A percentile compares a stretch with the other conserved stretches of the same genome.
phyloP scores from a whole-genome alignment of 2,329 filamentous ascomycete species.

The Phialocephala subalpina region DNA sequence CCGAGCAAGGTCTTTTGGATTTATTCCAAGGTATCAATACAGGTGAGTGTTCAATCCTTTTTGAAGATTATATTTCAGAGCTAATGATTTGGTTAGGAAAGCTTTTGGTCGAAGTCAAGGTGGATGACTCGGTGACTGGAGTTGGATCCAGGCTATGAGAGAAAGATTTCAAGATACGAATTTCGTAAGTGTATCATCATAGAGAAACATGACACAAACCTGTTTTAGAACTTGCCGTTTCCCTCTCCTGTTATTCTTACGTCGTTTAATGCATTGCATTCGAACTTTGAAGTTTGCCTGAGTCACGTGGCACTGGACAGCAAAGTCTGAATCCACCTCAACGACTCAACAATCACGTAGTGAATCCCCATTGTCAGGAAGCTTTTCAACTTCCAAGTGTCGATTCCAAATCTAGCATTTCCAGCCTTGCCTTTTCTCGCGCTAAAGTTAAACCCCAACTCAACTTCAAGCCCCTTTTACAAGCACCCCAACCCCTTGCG shows the following conservation, averaged over 20 bases:
- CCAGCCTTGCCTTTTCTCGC: background rate
- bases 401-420: background rate
- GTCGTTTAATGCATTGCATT: too few relatives aligned
- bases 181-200: constrained; percentile 10
- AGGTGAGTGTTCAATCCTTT: constrained; percentile 51
- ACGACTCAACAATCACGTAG: too few relatives aligned
- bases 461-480: too few relatives aligned
- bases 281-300: too few relatives aligned
- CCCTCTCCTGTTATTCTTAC: background rate
- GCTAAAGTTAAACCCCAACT: too few relatives aligned
- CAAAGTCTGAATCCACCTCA: too few relatives aligned
- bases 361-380: too few relatives aligned
- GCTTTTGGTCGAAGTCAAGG: constrained; percentile 63
- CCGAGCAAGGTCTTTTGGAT: constrained; percentile 68
- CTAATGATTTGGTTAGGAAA: constrained; percentile 46
- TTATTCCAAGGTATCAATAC: constrained; percentile 76
- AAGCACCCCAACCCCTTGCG: background rate
- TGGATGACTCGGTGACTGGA: constrained; percentile 24
- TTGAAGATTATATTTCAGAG: background rate
- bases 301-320: too few relatives aligned
- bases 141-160: constrained; percentile 19
- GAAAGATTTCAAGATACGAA: background rate
- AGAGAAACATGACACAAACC: background rate
- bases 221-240: background rate
- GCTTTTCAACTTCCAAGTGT: background rate